These are phyloP conservation scores for Leccinum disarticulatum DNA, from an alignment of 768 basidiomycete genomes.

Conservation along the genomic window DNA sequence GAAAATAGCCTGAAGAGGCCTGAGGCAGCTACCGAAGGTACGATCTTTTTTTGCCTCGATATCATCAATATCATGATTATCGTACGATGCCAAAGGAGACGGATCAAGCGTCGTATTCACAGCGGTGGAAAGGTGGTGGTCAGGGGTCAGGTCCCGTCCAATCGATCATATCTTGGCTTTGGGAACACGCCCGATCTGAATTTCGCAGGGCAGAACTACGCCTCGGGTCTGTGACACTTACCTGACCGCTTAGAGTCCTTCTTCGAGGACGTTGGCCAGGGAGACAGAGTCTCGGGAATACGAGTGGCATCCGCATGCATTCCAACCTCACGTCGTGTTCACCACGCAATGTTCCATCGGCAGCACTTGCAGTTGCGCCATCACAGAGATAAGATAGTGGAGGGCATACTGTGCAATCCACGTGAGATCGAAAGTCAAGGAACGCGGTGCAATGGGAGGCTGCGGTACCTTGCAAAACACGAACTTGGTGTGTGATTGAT, in stretches of 20 bases:
- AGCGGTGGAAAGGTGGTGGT: conserved; percentile 61
- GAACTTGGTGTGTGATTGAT: conserved; percentile 24
- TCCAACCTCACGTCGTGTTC: conserved; percentile 24
- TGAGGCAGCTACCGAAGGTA: conserved; percentile 20
- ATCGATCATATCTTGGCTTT: conserved; percentile 47
- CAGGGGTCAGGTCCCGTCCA: conserved; percentile 63
- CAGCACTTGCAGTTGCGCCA: neutral
- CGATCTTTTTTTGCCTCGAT: conserved; percentile 18
- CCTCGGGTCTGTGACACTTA: conserved; percentile 21
- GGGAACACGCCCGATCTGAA: neutral
- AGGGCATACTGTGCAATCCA: conserved; percentile 32
- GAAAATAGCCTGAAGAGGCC: conserved; percentile 27
- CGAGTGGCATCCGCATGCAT: conserved; percentile 38
- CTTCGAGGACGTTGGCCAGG: conserved; percentile 30
- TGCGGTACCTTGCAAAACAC: conserved; percentile 3
- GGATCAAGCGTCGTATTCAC: conserved; percentile 35
- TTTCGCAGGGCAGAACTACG: neutral
- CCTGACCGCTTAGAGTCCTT: conserved; percentile 38
- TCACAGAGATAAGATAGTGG: conserved; percentile 20
- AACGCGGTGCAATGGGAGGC: conserved; percentile 26
- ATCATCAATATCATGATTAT: neutral
- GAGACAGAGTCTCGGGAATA: conserved; percentile 32
- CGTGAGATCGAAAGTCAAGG: conserved; percentile 29
- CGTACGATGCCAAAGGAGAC: neutral
- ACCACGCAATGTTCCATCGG: neutral